Conservation (phyloP, 345 rosid species). For the Laguncularia racemosa region DNA sequence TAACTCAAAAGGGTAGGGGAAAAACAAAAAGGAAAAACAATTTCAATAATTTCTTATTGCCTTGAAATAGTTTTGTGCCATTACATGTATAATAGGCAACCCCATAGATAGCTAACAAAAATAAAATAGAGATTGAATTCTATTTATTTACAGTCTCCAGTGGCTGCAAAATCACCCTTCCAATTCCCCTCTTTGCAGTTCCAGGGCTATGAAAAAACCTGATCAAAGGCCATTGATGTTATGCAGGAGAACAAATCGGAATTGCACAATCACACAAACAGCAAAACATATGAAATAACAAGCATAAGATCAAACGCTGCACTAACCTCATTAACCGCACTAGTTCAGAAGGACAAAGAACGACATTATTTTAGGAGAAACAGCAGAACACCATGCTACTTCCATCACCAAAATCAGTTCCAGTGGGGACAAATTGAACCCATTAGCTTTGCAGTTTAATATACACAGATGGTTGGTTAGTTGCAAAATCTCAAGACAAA, state of each 20-base stretch:
- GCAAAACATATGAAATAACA: not conserved
- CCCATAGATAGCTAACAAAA: slow-evolving; percentile 8
- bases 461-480: slow-evolving; percentile 22
- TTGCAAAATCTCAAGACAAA: slow-evolving; percentile 51
- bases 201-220: not conserved
- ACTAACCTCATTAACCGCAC: slow-evolving; percentile 27
- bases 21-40: slow-evolving; percentile 2
- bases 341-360: slow-evolving; percentile 9
- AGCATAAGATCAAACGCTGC: not conserved
- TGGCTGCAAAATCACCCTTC: slow-evolving; percentile 16
- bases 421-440: slow-evolving; percentile 13
- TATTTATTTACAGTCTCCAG: slow-evolving; percentile 38
- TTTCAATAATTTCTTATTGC: slow-evolving; percentile 20
- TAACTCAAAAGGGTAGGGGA: too few species aligned
- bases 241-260: not conserved
- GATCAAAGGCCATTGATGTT: not conserved
- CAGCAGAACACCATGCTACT: slow-evolving; percentile 18
- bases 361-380: slow-evolving; percentile 30
- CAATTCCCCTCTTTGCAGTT: slow-evolving; percentile 9
- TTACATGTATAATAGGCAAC: slow-evolving; percentile 17
- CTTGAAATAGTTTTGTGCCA: slow-evolving; percentile 12
- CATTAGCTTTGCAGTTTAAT: slow-evolving; percentile 14
- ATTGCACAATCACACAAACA: not conserved
- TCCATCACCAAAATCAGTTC: slow-evolving; percentile 21
- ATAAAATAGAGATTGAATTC: slow-evolving; percentile 15